phyloP scores from a whole-genome alignment of 2,329 filamentous ascomycete genomes.

The Zalaria sp. region DNA sequence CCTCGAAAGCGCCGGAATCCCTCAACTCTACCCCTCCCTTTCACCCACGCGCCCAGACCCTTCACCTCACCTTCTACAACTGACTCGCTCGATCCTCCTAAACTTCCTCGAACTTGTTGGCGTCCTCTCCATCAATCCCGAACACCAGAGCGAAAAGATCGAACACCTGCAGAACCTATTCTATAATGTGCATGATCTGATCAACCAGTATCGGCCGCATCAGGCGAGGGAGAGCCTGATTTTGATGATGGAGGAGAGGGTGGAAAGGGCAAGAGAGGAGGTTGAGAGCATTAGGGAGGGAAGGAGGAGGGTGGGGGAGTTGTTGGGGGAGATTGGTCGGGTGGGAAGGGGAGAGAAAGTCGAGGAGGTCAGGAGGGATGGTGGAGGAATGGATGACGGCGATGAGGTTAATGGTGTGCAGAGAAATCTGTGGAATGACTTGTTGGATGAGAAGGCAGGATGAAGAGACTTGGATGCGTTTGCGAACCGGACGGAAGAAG shows the following conservation, averaged over 20 bases:
- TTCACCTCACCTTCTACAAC: slow-evolving; percentile 47
- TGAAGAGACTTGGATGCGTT: neutral
- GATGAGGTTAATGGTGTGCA: neutral
- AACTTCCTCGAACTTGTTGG: slow-evolving; percentile 81
- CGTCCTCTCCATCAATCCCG: slow-evolving; percentile 51
- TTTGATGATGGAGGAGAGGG: slow-evolving; percentile 70
- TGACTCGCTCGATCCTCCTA: slow-evolving; percentile 72
- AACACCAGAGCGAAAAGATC: slow-evolving; percentile 54
- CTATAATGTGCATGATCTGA: slow-evolving; percentile 81
- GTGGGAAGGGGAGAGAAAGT: neutral
- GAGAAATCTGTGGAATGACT: too few relatives aligned
- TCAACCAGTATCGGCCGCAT: slow-evolving; percentile 90
- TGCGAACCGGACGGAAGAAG: neutral
- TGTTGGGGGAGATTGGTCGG: slow-evolving; percentile 18
- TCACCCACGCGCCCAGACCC: slow-evolving; percentile 23
- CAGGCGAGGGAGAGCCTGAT: slow-evolving; percentile 84
- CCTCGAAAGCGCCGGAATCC: slow-evolving; percentile 56
- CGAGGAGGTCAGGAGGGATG: neutral
- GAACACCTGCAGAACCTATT: slow-evolving; percentile 68
- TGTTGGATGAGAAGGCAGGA: neutral
- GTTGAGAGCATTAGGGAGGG: slow-evolving; percentile 54
- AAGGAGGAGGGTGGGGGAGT: slow-evolving; percentile 56
- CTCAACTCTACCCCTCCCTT: slow-evolving; percentile 47
- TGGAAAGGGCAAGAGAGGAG: slow-evolving; percentile 59
- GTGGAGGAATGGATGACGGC: neutral